phyloP scores from a whole-genome alignment of 768 basidiomycete species.

The Cystobasidium ongulense region DNA sequence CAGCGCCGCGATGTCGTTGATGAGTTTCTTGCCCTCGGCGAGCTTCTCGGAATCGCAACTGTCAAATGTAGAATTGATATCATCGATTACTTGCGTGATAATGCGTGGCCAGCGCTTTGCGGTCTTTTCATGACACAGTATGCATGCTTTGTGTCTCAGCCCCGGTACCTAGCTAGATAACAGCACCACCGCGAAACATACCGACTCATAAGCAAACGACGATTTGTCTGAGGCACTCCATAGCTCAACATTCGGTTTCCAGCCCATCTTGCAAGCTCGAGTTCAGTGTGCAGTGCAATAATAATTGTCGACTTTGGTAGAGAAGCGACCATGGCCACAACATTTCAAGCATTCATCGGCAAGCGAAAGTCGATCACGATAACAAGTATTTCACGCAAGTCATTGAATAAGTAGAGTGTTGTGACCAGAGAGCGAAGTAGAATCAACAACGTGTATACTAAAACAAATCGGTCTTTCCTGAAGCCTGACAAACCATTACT shows the following conservation, averaged over 20 bases:
- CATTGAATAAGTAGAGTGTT: neutral
- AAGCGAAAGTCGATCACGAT: no score
- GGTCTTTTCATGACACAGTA: conserved; percentile 12
- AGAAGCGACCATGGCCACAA: no score
- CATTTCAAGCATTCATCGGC: no score
- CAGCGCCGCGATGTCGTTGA: conserved; percentile 22
- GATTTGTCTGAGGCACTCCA: conserved; percentile 26
- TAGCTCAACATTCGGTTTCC: neutral
- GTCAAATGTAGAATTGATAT: conserved; percentile 19
- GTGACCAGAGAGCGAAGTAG: no score
- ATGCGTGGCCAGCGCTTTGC: conserved; percentile 22
- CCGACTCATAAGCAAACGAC: conserved; percentile 13
- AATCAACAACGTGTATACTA: neutral
- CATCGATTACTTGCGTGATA: conserved; percentile 14
- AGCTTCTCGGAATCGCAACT: conserved; percentile 14
- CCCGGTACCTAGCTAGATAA: no score
- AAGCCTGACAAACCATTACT: neutral
- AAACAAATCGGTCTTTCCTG: neutral
- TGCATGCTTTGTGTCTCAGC: no score
- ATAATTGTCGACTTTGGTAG: no score
- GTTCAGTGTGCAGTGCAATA: no score
- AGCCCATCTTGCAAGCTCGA: conserved; percentile 7
- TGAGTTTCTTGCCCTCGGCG: conserved; percentile 15
- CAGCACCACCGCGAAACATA: neutral
- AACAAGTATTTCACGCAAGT: neutral